Evolutionary conservation across 345 rosid genomes (phyloP).

Genomic region (Sisymbrium irio): DNA sequence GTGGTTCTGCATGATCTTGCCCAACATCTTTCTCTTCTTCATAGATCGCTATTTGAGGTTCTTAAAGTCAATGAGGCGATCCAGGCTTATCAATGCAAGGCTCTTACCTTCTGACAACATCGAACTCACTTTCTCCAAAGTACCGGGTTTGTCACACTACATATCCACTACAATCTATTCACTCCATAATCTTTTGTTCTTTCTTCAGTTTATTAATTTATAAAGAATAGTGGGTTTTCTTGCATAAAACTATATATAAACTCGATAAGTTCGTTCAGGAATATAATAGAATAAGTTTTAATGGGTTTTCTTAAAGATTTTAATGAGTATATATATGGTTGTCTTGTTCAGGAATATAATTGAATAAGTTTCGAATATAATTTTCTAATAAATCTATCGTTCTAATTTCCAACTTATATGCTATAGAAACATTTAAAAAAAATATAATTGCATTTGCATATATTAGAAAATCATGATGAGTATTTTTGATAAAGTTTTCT

Average conservation of each 20-base stretch:
- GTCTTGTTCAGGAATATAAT: neutral
- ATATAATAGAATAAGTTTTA: no score
- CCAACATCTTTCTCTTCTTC: conserved; percentile 53
- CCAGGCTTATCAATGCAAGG: conserved; percentile 42
- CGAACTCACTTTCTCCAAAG: conserved; percentile 1
- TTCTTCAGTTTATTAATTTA: neutral
- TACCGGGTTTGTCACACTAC: neutral
- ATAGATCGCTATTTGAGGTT: conserved; percentile 53
- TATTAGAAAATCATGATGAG: no score
- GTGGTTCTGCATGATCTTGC: conserved; percentile 44
- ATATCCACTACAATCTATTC: neutral
- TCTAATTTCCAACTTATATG: no score
- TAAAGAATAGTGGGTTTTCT: neutral
- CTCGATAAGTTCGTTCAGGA: neutral
- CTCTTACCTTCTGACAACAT: conserved; percentile 35
- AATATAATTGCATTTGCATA: no score
- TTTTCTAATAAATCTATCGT: no score
- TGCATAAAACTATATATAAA: neutral
- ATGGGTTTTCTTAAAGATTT: neutral
- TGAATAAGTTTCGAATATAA: no score
- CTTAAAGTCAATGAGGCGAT: conserved; percentile 42
- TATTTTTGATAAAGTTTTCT: no score
- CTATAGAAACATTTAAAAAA: no score
- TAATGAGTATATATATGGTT: neutral
- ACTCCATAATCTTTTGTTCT: neutral